Evolutionary conservation across 768 basidiomycete species (phyloP).

Genomic region (Mycena metata): DNA sequence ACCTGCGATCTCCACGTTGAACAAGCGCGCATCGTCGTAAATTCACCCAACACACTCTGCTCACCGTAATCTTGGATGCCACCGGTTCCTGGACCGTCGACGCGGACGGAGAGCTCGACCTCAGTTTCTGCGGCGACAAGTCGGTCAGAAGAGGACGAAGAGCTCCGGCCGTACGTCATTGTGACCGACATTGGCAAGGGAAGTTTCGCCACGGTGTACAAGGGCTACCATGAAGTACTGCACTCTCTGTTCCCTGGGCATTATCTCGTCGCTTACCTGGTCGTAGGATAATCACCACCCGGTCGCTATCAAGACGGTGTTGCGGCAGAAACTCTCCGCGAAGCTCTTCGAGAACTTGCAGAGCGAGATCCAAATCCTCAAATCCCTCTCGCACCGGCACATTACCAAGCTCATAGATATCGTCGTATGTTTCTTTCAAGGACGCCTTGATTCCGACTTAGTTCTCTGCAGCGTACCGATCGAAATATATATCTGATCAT

Average conservation of each 20-base stretch:
- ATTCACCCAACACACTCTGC: neutral
- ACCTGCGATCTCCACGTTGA: neutral
- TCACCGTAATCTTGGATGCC: slow-evolving; percentile 8
- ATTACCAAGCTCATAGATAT: slow-evolving; percentile 95
- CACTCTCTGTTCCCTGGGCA: slow-evolving; percentile 19
- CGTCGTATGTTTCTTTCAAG: slow-evolving; percentile 67
- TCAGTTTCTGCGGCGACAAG: slow-evolving; percentile 20
- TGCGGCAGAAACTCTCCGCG: slow-evolving; percentile 85
- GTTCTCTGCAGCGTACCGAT: slow-evolving; percentile 69
- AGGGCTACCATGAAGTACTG: slow-evolving; percentile 89
- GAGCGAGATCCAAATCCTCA: slow-evolving; percentile 97
- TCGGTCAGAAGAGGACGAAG: slow-evolving; percentile 68
- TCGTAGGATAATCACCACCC: slow-evolving; percentile 78
- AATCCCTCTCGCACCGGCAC: slow-evolving; percentile 92
- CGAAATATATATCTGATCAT: slow-evolving; percentile 94
- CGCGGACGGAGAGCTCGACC: slow-evolving; percentile 32
- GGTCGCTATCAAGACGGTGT: slow-evolving; percentile 96
- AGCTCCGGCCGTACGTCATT: slow-evolving; percentile 83
- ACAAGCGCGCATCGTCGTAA: neutral
- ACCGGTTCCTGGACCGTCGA: slow-evolving; percentile 17
- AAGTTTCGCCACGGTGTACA: slow-evolving; percentile 96
- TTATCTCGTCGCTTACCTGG: neutral
- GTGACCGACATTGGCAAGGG: slow-evolving; percentile 87
- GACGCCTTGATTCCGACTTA: slow-evolving; percentile 38
- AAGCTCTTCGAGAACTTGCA: slow-evolving; percentile 99